Evolutionary conservation across 2,329 filamentous ascomycete genomes (phyloP).

Genomic region (Cordyceps javanica): DNA sequence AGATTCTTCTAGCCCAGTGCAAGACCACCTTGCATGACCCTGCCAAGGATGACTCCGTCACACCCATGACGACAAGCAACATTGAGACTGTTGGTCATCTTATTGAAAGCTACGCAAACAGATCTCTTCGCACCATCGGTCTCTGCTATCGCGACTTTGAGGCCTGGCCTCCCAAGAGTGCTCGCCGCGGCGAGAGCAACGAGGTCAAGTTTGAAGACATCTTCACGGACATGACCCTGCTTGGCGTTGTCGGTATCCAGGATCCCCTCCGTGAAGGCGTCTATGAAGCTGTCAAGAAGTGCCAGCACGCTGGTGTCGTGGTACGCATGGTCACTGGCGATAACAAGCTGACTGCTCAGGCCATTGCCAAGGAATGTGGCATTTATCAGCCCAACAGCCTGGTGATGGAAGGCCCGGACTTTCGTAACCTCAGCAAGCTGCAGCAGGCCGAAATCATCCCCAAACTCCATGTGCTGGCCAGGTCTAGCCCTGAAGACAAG

Average conservation of each 20-base stretch:
- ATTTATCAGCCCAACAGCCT: constrained; percentile 63
- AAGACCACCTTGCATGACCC: constrained; percentile 45
- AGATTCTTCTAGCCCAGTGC: constrained; percentile 56
- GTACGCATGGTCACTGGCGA: constrained; percentile 85
- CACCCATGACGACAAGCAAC: constrained; percentile 45
- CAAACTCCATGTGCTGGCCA: constrained; percentile 62
- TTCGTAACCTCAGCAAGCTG: constrained; percentile 62
- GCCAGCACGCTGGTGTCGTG: constrained; percentile 69
- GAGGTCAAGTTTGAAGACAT: constrained; percentile 61
- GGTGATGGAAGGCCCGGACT: constrained; percentile 73
- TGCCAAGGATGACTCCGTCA: constrained; percentile 35
- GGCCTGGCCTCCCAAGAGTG: constrained; percentile 69
- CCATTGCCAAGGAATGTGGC: constrained; percentile 73
- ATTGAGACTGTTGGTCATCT: constrained; percentile 53
- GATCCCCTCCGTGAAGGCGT: constrained; percentile 73
- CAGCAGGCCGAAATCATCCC: constrained; percentile 65
- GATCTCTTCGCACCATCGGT: constrained; percentile 78
- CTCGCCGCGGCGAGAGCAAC: constrained; percentile 46
- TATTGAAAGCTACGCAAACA: constrained; percentile 71
- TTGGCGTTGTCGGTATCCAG: constrained; percentile 73
- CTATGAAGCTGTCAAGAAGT: constrained; percentile 64
- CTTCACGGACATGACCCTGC: constrained; percentile 60
- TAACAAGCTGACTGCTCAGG: constrained; percentile 71
- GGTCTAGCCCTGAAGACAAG: constrained; percentile 73
- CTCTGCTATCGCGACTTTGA: constrained; percentile 80